These are phyloP conservation scores for Talaromyces marneffei DNA, from an alignment of 2,329 filamentous ascomycete genomes.

Conservation along the genomic window DNA sequence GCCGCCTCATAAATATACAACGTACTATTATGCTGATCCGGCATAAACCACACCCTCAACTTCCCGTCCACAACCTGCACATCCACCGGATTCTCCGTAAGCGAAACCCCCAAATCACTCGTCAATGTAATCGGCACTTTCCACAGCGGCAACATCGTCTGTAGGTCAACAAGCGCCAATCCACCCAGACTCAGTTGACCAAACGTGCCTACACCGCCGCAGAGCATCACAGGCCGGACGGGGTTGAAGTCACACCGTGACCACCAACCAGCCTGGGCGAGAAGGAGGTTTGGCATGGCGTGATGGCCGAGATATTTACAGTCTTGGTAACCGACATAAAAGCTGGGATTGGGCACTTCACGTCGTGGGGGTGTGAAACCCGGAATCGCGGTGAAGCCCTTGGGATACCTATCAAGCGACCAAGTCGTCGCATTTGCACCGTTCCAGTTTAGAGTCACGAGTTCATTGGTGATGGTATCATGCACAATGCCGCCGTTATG, in stretches of 20 bases:
- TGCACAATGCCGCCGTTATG: constrained; percentile 47
- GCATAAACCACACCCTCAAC: constrained; percentile 44
- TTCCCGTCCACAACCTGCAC: constrained; percentile 41
- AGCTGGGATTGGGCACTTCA: constrained; percentile 35
- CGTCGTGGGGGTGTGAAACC: constrained; percentile 22
- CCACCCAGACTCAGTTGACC: constrained; percentile 36
- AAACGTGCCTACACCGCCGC: constrained; percentile 42
- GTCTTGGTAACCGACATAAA: constrained; percentile 49
- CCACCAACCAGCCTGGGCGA: not conserved
- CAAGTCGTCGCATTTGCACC: constrained; percentile 32
- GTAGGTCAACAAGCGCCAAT: constrained; percentile 44
- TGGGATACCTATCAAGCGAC: constrained; percentile 32
- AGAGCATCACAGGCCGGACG: constrained; percentile 42
- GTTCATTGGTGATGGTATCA: constrained; percentile 29
- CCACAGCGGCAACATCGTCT: constrained; percentile 41
- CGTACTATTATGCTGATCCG: constrained; percentile 44
- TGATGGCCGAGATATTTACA: constrained; percentile 47
- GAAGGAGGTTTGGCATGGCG: constrained; percentile 23
- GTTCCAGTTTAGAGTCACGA: constrained; percentile 47
- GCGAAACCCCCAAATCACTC: constrained; percentile 34
- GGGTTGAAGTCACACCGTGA: not conserved
- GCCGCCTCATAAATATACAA: constrained; percentile 45
- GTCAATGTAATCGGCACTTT: constrained; percentile 44
- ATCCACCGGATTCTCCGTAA: constrained; percentile 49
- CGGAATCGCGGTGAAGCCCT: constrained; percentile 16